Conservation (phyloP, 129 eudicot genomes). For the Ambrosia artemisiifolia region DNA sequence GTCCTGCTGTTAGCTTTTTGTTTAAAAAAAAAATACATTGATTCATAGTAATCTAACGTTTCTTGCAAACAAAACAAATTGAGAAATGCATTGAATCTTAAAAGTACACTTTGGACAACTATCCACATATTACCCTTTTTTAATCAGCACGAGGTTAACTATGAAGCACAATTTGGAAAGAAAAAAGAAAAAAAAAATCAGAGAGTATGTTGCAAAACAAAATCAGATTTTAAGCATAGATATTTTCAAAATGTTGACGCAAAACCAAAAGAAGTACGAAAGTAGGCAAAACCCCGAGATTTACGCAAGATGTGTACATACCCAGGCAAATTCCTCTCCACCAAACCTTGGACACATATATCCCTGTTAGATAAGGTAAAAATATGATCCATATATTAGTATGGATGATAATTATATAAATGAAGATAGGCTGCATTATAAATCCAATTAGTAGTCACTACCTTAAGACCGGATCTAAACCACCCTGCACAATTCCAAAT, state of each 20-base stretch:
- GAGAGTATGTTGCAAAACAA: conserved; percentile 2
- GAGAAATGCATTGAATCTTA: not conserved
- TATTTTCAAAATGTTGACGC: not conserved
- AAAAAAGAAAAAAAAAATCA: not conserved
- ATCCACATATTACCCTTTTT: not conserved
- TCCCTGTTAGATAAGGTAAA: conserved; percentile 60
- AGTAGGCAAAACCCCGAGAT: not conserved
- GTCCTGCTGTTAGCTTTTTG: not conserved
- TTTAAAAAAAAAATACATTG: not conserved
- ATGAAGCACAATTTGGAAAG: conserved; percentile 5
- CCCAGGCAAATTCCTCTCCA: conserved; percentile 93
- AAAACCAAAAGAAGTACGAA: not conserved
- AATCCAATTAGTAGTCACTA: conserved; percentile 5
- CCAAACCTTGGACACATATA: conserved; percentile 89
- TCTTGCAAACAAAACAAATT: not conserved
- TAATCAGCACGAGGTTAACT: not conserved
- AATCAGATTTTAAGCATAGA: not conserved
- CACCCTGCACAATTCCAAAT: conserved; percentile 96
- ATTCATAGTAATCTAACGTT: not conserved
- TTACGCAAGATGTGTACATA: conserved; percentile 30
- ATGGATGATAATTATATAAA: not conserved
- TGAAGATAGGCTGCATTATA: conserved; percentile 5
- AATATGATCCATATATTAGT: not conserved
- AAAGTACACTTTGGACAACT: not conserved
- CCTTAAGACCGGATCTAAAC: conserved; percentile 88